These are phyloP conservation scores for Malbranchea cinnamomea DNA, from an alignment of 2,329 filamentous ascomycete genomes.

Conservation along the genomic window DNA sequence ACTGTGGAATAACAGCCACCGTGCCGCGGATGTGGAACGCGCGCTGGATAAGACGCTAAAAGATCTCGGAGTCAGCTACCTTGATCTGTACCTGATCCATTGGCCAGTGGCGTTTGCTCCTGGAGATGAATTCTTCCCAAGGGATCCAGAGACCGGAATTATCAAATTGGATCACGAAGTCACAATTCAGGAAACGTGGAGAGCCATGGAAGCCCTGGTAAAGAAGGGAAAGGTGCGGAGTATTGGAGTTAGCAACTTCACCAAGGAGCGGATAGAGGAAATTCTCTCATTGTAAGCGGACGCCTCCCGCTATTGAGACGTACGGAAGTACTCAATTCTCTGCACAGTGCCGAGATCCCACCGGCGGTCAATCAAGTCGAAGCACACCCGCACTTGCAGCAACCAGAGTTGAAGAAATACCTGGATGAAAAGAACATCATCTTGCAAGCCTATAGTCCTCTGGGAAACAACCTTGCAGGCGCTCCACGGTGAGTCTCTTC, in stretches of 20 bases:
- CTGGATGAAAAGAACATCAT: slow-evolving; percentile 39
- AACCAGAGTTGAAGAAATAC: slow-evolving; percentile 35
- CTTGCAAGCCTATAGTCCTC: slow-evolving; percentile 44
- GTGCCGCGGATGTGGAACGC: slow-evolving; percentile 20
- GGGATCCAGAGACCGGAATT: slow-evolving; percentile 5
- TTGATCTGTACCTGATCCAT: slow-evolving; percentile 47
- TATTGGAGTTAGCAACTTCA: slow-evolving; percentile 19
- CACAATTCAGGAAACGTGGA: slow-evolving; percentile 14
- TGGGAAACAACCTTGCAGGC: slow-evolving; percentile 41
- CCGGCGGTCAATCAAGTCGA: slow-evolving; percentile 52
- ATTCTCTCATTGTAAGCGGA: slow-evolving; percentile 17
- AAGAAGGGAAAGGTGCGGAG: slow-evolving; percentile 15
- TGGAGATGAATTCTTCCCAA: slow-evolving; percentile 1
- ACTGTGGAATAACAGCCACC: slow-evolving; percentile 24
- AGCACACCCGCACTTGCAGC: slow-evolving; percentile 49
- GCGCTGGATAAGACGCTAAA: slow-evolving; percentile 41
- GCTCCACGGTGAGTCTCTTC: slow-evolving; percentile 32
- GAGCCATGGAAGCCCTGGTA: slow-evolving; percentile 16
- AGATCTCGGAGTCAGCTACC: slow-evolving; percentile 48
- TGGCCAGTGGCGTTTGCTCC: slow-evolving; percentile 24
- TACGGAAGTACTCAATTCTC: too few relatives aligned
- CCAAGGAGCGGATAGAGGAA: slow-evolving; percentile 17
- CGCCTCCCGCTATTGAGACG: slow-evolving; percentile 18
- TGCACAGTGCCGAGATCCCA: slow-evolving; percentile 14
- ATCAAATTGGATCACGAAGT: slow-evolving; percentile 1